These are phyloP conservation scores for Tolypocladium album DNA, from an alignment of 2,329 filamentous ascomycete genomes.

Conservation along the genomic window DNA sequence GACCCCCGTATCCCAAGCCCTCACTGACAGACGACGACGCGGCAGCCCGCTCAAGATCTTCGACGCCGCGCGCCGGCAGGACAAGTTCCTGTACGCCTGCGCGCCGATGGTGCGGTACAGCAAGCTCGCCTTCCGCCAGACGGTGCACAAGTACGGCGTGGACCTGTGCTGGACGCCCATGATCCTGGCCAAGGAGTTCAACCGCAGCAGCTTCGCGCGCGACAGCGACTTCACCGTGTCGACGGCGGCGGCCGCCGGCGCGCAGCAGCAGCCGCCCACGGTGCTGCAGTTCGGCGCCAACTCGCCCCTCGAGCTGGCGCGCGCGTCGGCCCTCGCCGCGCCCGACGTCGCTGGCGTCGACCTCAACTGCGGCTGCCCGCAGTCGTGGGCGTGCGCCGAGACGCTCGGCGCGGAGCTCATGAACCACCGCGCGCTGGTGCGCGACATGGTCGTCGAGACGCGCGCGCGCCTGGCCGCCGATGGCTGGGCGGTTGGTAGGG, in stretches of 20 bases:
- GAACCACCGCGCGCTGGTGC: conserved; percentile 52
- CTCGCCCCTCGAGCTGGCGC: conserved; percentile 47
- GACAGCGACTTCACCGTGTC: conserved; percentile 56
- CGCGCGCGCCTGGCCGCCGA: conserved; percentile 38
- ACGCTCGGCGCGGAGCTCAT: conserved; percentile 60
- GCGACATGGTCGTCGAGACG: conserved; percentile 51
- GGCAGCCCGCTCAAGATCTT: conserved; percentile 49
- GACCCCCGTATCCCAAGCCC: too few relatives aligned
- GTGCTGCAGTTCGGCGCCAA: conserved; percentile 60
- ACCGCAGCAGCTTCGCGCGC: conserved; percentile 46
- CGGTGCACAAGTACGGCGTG: conserved; percentile 51
- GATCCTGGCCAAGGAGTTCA: conserved; percentile 61
- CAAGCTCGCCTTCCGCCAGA: conserved; percentile 60
- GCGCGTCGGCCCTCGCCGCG: conserved; percentile 50
- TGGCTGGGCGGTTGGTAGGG: conserved; percentile 39
- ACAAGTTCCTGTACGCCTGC: conserved; percentile 40
- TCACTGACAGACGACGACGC: background rate
- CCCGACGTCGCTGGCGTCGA: conserved; percentile 56
- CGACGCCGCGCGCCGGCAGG: conserved; percentile 33
- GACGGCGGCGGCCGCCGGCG: conserved; percentile 22
- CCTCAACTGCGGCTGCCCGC: conserved; percentile 64
- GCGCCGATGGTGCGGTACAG: conserved; percentile 61
- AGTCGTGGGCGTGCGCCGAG: conserved; percentile 61
- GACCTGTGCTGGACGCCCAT: conserved; percentile 64
- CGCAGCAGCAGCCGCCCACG: conserved; percentile 48